Base-by-base conservation (phyloP, 805 yeast genomes). In the Candida yuanshanica region DNA sequence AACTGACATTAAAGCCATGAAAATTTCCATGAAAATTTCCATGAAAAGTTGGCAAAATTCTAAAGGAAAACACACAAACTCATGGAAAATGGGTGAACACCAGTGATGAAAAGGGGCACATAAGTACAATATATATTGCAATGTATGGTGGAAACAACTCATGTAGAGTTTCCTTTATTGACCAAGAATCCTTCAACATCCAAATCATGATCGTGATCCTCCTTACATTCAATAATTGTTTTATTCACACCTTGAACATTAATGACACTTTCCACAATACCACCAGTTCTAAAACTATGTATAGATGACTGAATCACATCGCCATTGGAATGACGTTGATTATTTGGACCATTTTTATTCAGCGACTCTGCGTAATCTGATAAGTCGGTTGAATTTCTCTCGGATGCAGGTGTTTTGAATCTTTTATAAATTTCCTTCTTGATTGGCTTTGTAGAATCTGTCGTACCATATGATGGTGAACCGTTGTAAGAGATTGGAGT, bases 171-270 rank as follows among this genome's bases (percentile, higher is more conserved):
- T 27, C 31, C 16, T 27, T 18, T 27, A 14, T 14, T 27, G 31
- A 27, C 16, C 31, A 27, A 27, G 11, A 27, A 27, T 3, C 18
- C 31, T 4, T 27, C 31, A 12, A 14, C 31, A 8, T 27, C 31
- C 3, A 14, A 16, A 4, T 31, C 21, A 11, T 31, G 21, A 14
- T 27, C 53, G 9, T 54, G 61, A 31, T 61, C 65, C 18, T 75
- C 78, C 32, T 68, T 73, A 40, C 78, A 81, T 52, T 83, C 91
- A 53, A 88, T 87, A 46, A 88, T 84, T 4, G 95, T 87, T 68
- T 88, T 88, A 52, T 79, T 80, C 17, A 85, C 84, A 40, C 96
- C 96, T 56, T 82, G 80, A 21, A 83, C 83, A 38, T 81, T 83
- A n/a, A 88, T 79, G 14, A 88, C 81, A 32, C 85, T 79, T 63